Percentiles rank a stretch among this genome's conserved stretches.
These are phyloP conservation scores for Didymella lethalis DNA, from an alignment of 2,329 filamentous ascomycete genomes.

Conservation along the genomic window DNA sequence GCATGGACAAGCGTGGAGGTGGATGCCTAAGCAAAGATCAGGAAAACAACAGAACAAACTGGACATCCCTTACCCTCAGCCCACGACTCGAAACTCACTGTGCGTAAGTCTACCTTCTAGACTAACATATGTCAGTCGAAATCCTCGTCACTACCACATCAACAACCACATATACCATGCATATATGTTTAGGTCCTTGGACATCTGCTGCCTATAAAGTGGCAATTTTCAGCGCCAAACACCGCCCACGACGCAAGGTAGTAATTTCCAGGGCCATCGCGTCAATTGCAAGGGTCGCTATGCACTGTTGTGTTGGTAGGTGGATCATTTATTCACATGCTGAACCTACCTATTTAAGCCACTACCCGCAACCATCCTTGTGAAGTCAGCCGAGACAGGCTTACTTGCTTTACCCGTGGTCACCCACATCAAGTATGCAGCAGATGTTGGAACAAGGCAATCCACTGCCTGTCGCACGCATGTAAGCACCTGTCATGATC, in stretches of 20 bases:
- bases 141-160: not conserved
- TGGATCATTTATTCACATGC: too few species aligned
- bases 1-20: not conserved
- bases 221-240: not conserved
- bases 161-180: not conserved
- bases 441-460: too few species aligned
- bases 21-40: not conserved
- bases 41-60: not conserved
- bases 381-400: too few species aligned
- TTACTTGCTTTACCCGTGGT: too few species aligned
- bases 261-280: too few species aligned
- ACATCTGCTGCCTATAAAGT: not conserved
- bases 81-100: not conserved
- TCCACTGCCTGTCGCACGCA: too few species aligned
- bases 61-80: not conserved
- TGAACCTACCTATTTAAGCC: too few species aligned
- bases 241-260: not conserved
- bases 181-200: not conserved
- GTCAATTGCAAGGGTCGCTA: not conserved
- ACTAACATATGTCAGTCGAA: not conserved
- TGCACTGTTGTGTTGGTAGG: not conserved
- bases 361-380: too few species aligned
- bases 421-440: too few species aligned
- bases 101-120: not conserved
- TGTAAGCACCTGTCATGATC: too few species aligned